Conservation (phyloP, 2,329 filamentous ascomycete genomes). For the Pseudocercospora pini-densiflorae region DNA sequence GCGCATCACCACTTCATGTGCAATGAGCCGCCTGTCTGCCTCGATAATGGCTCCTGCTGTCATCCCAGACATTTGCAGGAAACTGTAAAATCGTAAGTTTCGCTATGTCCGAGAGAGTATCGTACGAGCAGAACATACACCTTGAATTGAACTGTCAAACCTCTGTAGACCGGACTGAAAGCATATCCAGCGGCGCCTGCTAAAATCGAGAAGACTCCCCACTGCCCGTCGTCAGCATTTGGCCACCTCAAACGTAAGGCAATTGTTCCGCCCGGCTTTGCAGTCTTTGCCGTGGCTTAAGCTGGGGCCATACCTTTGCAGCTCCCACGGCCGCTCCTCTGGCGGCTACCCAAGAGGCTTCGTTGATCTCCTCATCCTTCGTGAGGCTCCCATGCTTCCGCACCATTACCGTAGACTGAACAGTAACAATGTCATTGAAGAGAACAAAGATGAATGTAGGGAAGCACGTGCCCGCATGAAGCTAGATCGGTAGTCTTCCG, state of each 20-base stretch:
- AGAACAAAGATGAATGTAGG: background rate
- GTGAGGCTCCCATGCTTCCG: constrained; percentile 58
- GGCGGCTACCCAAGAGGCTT: constrained; percentile 73
- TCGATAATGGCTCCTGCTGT: constrained; percentile 77
- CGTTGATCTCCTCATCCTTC: constrained; percentile 68
- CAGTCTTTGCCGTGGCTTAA: background rate
- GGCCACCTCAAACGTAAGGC: background rate
- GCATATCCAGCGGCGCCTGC: constrained; percentile 66
- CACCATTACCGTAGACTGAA: constrained; percentile 14
- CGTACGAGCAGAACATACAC: constrained; percentile 58
- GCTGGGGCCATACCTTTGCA: constrained; percentile 10
- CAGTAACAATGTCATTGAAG: background rate
- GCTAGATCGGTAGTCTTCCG: background rate
- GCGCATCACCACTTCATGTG: constrained; percentile 69
- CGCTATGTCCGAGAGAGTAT: background rate
- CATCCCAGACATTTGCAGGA: constrained; percentile 85
- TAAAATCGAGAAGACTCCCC: constrained; percentile 69
- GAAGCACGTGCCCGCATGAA: background rate
- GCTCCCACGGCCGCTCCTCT: constrained; percentile 62
- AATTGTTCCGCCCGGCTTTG: background rate
- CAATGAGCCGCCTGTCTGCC: constrained; percentile 69
- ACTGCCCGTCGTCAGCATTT: constrained; percentile 48
- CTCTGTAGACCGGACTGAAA: constrained; percentile 73
- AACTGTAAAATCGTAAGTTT: constrained; percentile 55
- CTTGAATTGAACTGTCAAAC: constrained; percentile 76